Evolutionary conservation across 495 filamentous ascomycete species (phyloP).

Genomic region (Neurospora sp.): DNA sequence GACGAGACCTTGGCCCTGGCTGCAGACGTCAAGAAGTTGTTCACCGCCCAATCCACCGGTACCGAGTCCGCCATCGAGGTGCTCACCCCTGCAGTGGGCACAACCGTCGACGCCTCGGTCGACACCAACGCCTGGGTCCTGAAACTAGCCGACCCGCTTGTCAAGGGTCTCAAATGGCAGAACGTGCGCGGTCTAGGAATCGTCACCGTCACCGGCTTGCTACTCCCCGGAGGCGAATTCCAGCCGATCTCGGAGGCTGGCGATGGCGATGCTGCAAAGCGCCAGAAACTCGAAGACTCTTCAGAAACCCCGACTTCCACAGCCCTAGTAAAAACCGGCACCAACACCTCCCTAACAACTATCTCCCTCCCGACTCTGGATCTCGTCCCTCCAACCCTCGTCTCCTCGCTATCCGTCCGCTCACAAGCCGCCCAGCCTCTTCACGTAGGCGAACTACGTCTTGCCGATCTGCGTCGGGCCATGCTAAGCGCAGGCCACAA

Average conservation of each 20-base stretch:
- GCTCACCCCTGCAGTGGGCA: slow-evolving; percentile 66
- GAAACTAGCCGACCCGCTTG: slow-evolving; percentile 72
- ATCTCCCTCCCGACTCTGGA: slow-evolving; percentile 56
- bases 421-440: slow-evolving; percentile 69
- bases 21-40: slow-evolving; percentile 66
- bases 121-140: slow-evolving; percentile 97
- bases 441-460: slow-evolving; percentile 85
- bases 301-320: neutral
- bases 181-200: slow-evolving; percentile 81
- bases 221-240: slow-evolving; percentile 30
- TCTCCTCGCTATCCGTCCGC: slow-evolving; percentile 63
- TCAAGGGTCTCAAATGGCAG: slow-evolving; percentile 86
- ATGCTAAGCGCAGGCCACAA: slow-evolving; percentile 75
- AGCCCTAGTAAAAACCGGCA: neutral
- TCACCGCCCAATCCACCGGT: slow-evolving; percentile 41
- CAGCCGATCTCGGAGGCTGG: slow-evolving; percentile 47
- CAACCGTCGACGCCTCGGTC: slow-evolving; percentile 75
- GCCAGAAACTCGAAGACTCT: slow-evolving; percentile 18
- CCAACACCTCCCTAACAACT: neutral
- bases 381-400: slow-evolving; percentile 63
- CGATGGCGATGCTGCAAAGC: neutral
- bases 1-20: slow-evolving; percentile 71
- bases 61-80: slow-evolving; percentile 44
- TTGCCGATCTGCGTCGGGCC: slow-evolving; percentile 77
- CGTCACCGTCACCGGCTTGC: slow-evolving; percentile 68